Percentiles rank a stretch among this genome's conserved stretches.
phyloP scores from a whole-genome alignment of 495 filamentous ascomycete genomes.

The Penicilliopsis zonata region DNA sequence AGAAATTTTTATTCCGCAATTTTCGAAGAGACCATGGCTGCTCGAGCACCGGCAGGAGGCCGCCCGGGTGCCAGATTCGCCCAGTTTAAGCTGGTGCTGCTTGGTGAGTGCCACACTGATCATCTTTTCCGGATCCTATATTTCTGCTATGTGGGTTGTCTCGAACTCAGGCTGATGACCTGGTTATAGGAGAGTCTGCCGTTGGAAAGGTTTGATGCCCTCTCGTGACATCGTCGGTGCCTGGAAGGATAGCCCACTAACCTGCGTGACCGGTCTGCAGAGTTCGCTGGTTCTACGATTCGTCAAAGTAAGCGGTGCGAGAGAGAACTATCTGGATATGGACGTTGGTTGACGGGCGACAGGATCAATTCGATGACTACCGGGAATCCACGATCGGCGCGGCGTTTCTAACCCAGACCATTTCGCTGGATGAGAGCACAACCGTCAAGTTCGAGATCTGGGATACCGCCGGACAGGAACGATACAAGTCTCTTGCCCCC shows the following conservation, averaged over 20 bases:
- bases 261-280: conserved; percentile 34
- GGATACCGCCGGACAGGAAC: conserved; percentile 97
- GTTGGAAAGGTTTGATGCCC: conserved; percentile 73
- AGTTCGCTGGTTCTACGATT: conserved; percentile 96
- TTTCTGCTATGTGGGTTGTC: conserved; percentile 22
- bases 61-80: conserved; percentile 79
- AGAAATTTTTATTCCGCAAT: too few relatives aligned
- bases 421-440: conserved; percentile 90
- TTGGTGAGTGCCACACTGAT: conserved; percentile 51
- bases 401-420: conserved; percentile 97
- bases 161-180: too few relatives aligned
- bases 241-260: conserved; percentile 16
- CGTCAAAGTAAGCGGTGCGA: conserved; percentile 63
- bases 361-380: conserved; percentile 99
- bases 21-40: conserved; percentile 61
- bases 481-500: conserved; percentile 94
- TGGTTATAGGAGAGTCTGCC: conserved; percentile 74
- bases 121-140: conserved; percentile 1
- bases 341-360: conserved; percentile 5
- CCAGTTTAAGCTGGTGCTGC: conserved; percentile 95
- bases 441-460: conserved; percentile 99
- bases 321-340: background rate
- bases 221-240: background rate
- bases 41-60: conserved; percentile 63
- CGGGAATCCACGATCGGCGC: conserved; percentile 98